Conservation (phyloP, 768 basidiomycete species). For the Naganishia randhawae region DNA sequence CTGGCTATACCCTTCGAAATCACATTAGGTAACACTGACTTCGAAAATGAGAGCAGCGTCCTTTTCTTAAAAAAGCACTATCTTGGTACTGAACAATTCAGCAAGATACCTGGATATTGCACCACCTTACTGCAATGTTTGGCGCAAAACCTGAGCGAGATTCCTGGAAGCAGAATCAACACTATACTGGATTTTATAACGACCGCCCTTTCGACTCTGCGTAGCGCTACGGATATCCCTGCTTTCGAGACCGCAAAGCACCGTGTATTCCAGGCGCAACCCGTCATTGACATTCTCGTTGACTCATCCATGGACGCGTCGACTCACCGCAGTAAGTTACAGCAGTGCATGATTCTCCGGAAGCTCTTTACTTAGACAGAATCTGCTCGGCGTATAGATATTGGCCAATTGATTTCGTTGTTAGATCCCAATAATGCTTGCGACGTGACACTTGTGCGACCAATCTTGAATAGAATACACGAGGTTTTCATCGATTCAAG, state of each 20-base stretch:
- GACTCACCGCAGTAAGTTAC: background rate
- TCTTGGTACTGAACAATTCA: background rate
- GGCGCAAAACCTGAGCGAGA: background rate
- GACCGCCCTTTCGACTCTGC: background rate
- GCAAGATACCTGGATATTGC: conserved; percentile 3
- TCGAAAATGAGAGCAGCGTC: background rate
- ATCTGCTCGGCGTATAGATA: background rate
- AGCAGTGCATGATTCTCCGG: background rate
- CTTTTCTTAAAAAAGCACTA: conserved; percentile 1
- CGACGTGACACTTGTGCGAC: conserved; percentile 1
- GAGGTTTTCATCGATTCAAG: background rate
- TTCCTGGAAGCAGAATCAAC: background rate
- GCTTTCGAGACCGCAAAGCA: conserved; percentile 2
- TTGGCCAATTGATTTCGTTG: background rate
- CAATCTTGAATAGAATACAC: background rate
- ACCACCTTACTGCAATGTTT: background rate
- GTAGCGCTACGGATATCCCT: background rate
- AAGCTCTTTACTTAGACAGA: background rate
- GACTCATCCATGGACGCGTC: background rate
- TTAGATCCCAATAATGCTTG: background rate
- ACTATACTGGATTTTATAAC: background rate
- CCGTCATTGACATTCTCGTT: background rate
- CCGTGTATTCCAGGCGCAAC: conserved; percentile 1
- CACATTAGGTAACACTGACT: conserved; percentile 2
- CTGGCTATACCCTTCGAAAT: conserved; percentile 12